Base-by-base conservation (phyloP, 495 filamentous ascomycete genomes). In the Pseudotulostoma volvatum region DNA sequence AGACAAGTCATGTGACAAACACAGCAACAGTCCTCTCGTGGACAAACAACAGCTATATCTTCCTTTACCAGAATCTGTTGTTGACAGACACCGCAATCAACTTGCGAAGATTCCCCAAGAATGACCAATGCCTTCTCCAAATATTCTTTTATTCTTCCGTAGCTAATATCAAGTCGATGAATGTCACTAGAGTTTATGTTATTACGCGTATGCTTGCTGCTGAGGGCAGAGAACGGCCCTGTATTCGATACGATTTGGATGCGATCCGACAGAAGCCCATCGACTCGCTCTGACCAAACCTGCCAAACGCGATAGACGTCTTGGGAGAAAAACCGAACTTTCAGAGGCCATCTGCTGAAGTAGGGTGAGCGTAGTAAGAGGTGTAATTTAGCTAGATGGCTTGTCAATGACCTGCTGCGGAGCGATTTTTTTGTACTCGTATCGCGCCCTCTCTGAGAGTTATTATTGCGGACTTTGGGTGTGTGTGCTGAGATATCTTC, bases 331-430 rank as follows among this genome's bases (percentile, higher is more conserved):
- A 95, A 94, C 7, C 80, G 74, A 13, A 95, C 48, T 11, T 70
- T 67, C 20, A 97, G 62, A n/a, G 86, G 86, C 85, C 84, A 92
- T 18, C 69, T 59, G 7, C 57, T 52, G 51, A 97, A 95, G 46
- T 78, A 83, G 2, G 70, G 67, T 4, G 82, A 81, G 1, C 81
- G 69, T 4, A 95, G 64, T 0, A 97, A 64, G 0, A 84, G 64
- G 51, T 92, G 79, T 13, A 97, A 57, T 46, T 85, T 84, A 1
- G 74, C 73, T 18, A 94, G 45, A 15, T 78, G 70, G 13, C 73
- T 74, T 2, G 50, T 63, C 30, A 90, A 46, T 3, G 67, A 79
- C 37, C 67, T 61, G 5, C 60, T 57, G 2, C n/a, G n/a, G n/a
- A n/a, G n/a, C n/a, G n/a, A 55, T 14, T 41, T 36, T 20, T 44